Base-by-base conservation (phyloP, 768 basidiomycete species). In the Russula foetens region DNA sequence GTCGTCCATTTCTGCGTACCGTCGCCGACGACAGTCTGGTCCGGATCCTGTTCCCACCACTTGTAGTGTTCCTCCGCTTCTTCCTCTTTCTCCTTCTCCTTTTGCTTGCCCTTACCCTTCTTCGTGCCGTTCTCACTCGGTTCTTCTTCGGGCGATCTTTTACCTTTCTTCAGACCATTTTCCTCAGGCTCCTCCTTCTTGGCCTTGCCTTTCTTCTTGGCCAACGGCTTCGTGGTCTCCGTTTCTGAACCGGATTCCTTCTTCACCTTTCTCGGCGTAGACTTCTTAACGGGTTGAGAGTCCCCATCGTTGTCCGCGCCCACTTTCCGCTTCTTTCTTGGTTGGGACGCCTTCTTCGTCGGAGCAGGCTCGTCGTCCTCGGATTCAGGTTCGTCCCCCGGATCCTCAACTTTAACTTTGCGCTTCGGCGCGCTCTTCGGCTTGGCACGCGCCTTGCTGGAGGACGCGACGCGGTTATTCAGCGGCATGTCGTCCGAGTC, bases 1-100 rank as follows among this genome's bases (percentile, higher is more conserved):
- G 92, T 97, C 63, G 83, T 82, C 97, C 97, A 99, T 73, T 98
- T 97, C 58, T 84, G 76, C 41, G 84, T 78, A 12, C 84, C 90
- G 69, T 93, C 91, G 55, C 83, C 84, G 59, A 88, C 82, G 31
- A 77, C 79, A 64, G 87, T 80, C 66, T 81, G 75, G 61, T 66
- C 65, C 19, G 59, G 58, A 21, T 66, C 63, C 24, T 77, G 73
- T 67, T 93, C 89, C 96, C 94, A 97, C 91, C 92, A 95, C 63
- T 82, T 81, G 72, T 83, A 92, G 50, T 85, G 79, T 58, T 83
- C 84, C 57, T 86, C 87, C 56, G 84, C 80, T 43, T 92, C 90
- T 60, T 83, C 82, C 50, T 77, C 74, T 45, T 79, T 74, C 67
- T 76, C 74, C 68, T 84, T 83, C 58, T 77, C 74, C 67, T 75